Evolutionary conservation across 2,329 filamentous ascomycete species (phyloP), one percentile per base, ranked within the genome.

Genomic region (Ascochyta fabae): DNA sequence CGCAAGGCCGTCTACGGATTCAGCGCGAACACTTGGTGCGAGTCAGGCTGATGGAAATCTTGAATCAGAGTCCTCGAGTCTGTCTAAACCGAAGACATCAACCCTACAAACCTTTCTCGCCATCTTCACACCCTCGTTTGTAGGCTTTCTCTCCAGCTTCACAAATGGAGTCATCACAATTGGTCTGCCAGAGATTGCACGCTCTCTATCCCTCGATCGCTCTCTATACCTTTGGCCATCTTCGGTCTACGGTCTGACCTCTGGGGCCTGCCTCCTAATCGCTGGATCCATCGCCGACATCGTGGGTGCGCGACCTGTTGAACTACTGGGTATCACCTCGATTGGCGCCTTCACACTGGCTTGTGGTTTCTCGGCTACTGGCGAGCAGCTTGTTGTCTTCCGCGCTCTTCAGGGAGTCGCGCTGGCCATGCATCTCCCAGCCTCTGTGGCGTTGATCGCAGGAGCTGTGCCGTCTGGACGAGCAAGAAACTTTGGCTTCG

Each of bases 201-300:
- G 55, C 15, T 64, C 65, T 4, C 56, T 72, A 16, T 47, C 51
- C 6, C 56, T 73, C 1, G 60, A 63, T 48, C 69, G 76, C 38
- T 71, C 63, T 4, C 70, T 70, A 3, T 72, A 70, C 44, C 61
- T 72, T 2, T 73, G 73, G 72, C 73, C 72, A 0, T 64, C 66
- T 0, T 75, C 72, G 0, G 68, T 75, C 29, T 74, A 69, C 22
- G 63, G 66, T 3, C 60, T 84, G 6, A 80, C 80, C 1, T 77
- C 77, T 33, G 81, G 79, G 13, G 79, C 79, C n/a, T 76, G 77
- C 6, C 76, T 84, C 0, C 72, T 84, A 0, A 70, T 84, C 1
- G 77, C 76, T 4, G 82, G 82, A 3, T 78, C 82, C 8, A 69
- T 84, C 7, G 78, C 81, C 1, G 83, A 85, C 62, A 76, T 82